Percentiles rank a stretch among this genome's conserved stretches.
Evolutionary conservation across 306 rosid species (phyloP).

Genomic region (Trifolium dubium): DNA sequence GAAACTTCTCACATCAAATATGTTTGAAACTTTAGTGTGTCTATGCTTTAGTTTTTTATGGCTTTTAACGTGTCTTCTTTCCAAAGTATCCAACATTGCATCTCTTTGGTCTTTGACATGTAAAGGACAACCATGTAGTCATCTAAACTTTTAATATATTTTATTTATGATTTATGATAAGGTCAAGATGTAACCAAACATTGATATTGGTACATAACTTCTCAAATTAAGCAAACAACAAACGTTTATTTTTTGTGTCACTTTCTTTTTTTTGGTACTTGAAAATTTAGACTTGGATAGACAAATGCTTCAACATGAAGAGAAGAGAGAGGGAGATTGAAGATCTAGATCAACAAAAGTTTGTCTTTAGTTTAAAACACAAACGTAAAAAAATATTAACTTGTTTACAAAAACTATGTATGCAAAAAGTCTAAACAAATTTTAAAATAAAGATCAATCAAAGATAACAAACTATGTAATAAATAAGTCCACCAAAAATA

Average conservation of each 20-base stretch:
- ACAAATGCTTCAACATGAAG: too few species aligned
- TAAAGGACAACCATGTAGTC: background rate
- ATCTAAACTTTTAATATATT: background rate
- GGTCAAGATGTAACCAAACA: background rate
- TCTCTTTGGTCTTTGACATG: conserved; percentile 11
- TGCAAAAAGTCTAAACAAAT: too few species aligned
- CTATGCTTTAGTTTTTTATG: background rate
- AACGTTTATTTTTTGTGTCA: background rate
- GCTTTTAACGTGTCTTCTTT: conserved; percentile 31
- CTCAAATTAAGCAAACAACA: background rate
- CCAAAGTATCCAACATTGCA: background rate
- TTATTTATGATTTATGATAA: background rate
- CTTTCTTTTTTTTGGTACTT: background rate
- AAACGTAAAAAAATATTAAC: too few species aligned
- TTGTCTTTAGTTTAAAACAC: too few species aligned
- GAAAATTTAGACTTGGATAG: too few species aligned
- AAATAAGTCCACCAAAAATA: too few species aligned
- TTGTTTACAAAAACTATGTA: too few species aligned
- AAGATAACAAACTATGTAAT: too few species aligned
- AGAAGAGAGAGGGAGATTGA: too few species aligned
- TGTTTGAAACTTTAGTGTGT: background rate
- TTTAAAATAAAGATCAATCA: too few species aligned
- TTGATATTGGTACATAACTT: background rate
- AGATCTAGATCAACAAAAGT: too few species aligned
- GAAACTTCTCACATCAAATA: background rate